Evolutionary conservation across 164 flowering plant genomes (phyloP).

Genomic region (Berberis thunbergii): DNA sequence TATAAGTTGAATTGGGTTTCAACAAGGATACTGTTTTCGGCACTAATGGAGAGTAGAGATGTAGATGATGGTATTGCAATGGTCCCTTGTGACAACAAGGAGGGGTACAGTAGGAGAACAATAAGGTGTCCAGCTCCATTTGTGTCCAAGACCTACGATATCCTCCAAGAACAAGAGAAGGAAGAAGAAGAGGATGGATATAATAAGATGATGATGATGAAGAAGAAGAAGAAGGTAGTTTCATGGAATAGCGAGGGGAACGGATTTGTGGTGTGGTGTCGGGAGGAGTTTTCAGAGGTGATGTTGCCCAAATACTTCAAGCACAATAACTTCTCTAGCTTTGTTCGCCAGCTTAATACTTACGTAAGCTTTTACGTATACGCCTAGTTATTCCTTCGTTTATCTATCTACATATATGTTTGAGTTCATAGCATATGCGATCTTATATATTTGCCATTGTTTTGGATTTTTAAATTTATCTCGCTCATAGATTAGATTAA

Average conservation of each 20-base stretch:
- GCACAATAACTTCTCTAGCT: slow-evolving; percentile 74
- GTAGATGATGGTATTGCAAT: background rate
- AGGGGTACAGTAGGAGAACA: background rate
- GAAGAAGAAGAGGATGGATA: slow-evolving; percentile 2
- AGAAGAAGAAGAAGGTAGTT: background rate
- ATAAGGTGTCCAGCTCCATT: slow-evolving; percentile 10
- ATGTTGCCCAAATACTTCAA: slow-evolving; percentile 41
- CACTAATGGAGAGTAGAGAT: background rate
- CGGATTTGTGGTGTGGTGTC: slow-evolving; percentile 15
- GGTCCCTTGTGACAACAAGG: background rate
- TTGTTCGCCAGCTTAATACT: slow-evolving; percentile 71
- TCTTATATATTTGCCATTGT: too few relatives aligned
- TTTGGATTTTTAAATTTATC: too few relatives aligned
- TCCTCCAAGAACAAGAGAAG: slow-evolving; percentile 5
- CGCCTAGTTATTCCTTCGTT: background rate
- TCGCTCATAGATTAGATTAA: too few relatives aligned
- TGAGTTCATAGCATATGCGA: too few relatives aligned
- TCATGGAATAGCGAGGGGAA: slow-evolving; percentile 11
- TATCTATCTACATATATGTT: too few relatives aligned
- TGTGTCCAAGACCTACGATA: slow-evolving; percentile 4
- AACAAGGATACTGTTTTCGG: too few relatives aligned
- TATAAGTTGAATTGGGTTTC: too few relatives aligned
- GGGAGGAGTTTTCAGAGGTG: slow-evolving; percentile 11
- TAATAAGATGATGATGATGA: background rate
- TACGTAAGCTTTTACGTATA: slow-evolving; percentile 36